Percentiles rank a stretch among this genome's conserved stretches.
phyloP scores from a whole-genome alignment of 371 early-diverging fungal species.

The Mucor mucedo region DNA sequence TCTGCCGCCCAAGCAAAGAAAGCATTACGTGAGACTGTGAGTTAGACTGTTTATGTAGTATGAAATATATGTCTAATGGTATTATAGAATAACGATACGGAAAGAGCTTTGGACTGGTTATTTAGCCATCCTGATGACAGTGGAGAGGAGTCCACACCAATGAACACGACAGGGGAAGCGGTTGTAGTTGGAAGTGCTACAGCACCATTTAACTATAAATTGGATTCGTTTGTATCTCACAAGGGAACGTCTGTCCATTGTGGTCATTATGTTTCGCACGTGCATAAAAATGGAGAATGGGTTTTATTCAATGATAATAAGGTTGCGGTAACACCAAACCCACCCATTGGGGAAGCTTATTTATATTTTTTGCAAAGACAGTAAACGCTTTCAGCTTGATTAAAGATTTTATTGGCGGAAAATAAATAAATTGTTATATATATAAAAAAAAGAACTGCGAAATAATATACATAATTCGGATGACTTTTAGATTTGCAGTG shows the following conservation, averaged over 20 bases:
- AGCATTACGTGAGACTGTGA: conserved; percentile 84
- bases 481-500: background rate
- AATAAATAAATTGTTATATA: too few relatives aligned
- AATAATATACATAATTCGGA: background rate
- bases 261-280: conserved; percentile 96
- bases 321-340: conserved; percentile 76
- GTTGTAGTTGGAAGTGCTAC: conserved; percentile 25
- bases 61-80: background rate
- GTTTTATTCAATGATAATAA: conserved; percentile 94
- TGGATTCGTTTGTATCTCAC: conserved; percentile 92
- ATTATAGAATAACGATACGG: conserved; percentile 74
- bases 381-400: background rate
- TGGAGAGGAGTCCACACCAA: conserved; percentile 31
- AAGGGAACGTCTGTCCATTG: conserved; percentile 96
- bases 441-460: too few relatives aligned
- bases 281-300: conserved; percentile 78
- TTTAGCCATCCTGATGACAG: conserved; percentile 86
- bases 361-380: conserved; percentile 67
- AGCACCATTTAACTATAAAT: conserved; percentile 67
- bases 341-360: conserved; percentile 76
- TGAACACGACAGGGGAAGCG: background rate
- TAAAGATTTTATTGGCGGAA: too few relatives aligned
- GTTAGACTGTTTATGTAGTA: conserved; percentile 6
- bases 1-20: conserved; percentile 76
- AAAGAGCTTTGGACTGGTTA: conserved; percentile 95